phyloP scores from a whole-genome alignment of 2,329 filamentous ascomycete species.

The Pyricularia sp. region DNA sequence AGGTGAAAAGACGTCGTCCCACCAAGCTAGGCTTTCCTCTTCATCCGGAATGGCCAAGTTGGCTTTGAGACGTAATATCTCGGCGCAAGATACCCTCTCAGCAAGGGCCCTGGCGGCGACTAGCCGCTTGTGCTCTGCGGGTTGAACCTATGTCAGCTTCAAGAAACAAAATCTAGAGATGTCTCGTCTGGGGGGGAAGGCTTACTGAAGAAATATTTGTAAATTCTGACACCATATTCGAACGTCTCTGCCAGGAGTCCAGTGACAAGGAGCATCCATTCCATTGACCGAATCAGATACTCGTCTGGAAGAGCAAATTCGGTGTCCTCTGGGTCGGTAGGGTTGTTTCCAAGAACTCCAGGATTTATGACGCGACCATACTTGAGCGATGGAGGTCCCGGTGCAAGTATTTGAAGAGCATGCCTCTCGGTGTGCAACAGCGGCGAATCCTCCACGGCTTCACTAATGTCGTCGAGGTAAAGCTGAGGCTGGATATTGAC shows the following conservation, averaged over 20 bases:
- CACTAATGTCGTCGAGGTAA: constrained; percentile 38
- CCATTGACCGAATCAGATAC: constrained; percentile 65
- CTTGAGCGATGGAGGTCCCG: constrained; percentile 39
- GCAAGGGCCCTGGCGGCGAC: constrained; percentile 45
- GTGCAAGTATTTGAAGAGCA: constrained; percentile 42
- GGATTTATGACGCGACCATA: constrained; percentile 56
- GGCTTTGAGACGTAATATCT: constrained; percentile 34
- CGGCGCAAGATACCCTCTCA: constrained; percentile 38
- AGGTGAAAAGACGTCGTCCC: constrained; percentile 26
- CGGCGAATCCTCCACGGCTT: constrained; percentile 9
- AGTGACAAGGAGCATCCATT: constrained; percentile 74
- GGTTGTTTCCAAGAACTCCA: constrained; percentile 60
- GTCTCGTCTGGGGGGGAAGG: constrained; percentile 13
- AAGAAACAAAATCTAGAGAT: constrained; percentile 3
- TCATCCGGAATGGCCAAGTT: constrained; percentile 21
- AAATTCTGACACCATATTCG: constrained; percentile 53
- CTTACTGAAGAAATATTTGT: constrained; percentile 79
- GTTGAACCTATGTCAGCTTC: constrained; percentile 4
- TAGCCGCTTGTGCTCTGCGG: constrained; percentile 37
- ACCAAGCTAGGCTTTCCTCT: constrained; percentile 22
- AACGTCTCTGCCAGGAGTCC: constrained; percentile 27
- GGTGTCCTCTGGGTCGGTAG: constrained; percentile 46
- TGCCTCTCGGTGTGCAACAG: constrained; percentile 24
- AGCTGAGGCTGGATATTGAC: constrained; percentile 57
- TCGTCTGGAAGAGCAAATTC: constrained; percentile 55